phyloP scores from a whole-genome alignment of 1,139 yeast genomes.

The Casaregolazyma lundiana region DNA sequence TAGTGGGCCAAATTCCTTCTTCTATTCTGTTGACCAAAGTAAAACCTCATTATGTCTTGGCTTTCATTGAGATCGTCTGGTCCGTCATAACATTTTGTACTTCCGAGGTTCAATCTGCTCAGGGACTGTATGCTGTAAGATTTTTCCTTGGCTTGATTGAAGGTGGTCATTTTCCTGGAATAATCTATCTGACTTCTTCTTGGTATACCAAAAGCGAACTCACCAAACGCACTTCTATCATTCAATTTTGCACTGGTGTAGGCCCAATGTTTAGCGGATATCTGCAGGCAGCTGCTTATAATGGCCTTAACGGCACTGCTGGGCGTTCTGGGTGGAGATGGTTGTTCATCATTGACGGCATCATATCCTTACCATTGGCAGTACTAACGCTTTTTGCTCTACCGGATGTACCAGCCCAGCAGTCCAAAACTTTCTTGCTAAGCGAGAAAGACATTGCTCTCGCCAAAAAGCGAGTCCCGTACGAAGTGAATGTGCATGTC shows the following conservation, averaged over 20 bases:
- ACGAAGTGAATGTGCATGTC: constrained; percentile 13
- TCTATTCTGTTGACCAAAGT: constrained; percentile 37
- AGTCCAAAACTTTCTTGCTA: constrained; percentile 15
- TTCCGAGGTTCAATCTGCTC: constrained; percentile 44
- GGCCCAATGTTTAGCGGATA: constrained; percentile 63
- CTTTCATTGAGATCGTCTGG: constrained; percentile 61
- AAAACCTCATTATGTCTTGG: constrained; percentile 55
- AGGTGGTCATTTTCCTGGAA: constrained; percentile 56
- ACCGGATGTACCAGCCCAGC: constrained; percentile 60
- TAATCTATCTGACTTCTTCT: constrained; percentile 57
- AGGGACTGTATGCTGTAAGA: constrained; percentile 52
- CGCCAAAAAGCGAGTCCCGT: constrained; percentile 14
- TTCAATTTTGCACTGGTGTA: constrained; percentile 55
- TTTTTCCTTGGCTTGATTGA: constrained; percentile 62
- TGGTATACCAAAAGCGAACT: constrained; percentile 61
- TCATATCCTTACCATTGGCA: constrained; percentile 56
- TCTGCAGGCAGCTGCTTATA: constrained; percentile 54
- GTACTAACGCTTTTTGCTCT: constrained; percentile 54
- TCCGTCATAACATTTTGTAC: constrained; percentile 57
- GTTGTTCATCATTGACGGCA: constrained; percentile 66
- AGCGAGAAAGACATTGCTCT: constrained; percentile 16
- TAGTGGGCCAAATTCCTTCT: constrained; percentile 50
- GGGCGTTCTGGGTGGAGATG: constrained; percentile 68
- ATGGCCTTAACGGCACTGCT: constrained; percentile 41
- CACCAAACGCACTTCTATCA: constrained; percentile 56